Evolutionary conservation across 1,284 basidiomycete genomes (phyloP), one percentile per base, ranked within the genome.

Genomic region (Cystobasidium slooffiae): DNA sequence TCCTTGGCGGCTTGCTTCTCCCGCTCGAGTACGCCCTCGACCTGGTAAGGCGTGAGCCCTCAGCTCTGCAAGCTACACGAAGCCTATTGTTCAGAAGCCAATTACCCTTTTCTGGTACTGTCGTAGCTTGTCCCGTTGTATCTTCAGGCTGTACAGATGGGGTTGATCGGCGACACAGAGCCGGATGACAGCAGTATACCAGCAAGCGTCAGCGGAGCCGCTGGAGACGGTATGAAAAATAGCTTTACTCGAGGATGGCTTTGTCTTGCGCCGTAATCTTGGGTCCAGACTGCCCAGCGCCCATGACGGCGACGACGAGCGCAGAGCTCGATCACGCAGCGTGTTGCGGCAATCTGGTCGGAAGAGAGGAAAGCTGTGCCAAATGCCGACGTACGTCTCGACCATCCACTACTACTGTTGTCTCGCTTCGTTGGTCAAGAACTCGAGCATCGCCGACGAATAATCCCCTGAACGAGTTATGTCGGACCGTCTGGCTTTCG

Each of bases 181-280:
- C 86, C 79, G 52, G 41, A 12, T n/a, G 20, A 53, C 20, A 31
- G 61, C 62, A 59, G 20, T 31, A 22, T 14, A n/a, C 47, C 3
- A 9, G 8, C 9, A 24, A 22, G 9, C 7, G n/a, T 39, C 46
- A 44, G 12, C 14, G 9, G 12, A 22, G n/a, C 64, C 6, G 46
- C 47, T 53, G 20, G 24, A 14, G 18, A n/a, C 47, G 12, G n/a
- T 8, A 22, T 31, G 24, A 24, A 22, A 22, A 14, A 14, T 9
- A 39, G 14, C 80, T 90, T 81, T 79, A 97, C 95, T 97, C 94
- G 73, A 98, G 87, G 68, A 98, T 91, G 51, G 95, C 95, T 75
- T 90, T 87, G 83, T 99, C 96, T 81, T 97, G 95, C 51, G 89
- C 85, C 8, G 96, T 98, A 78, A 99, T 90, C 85, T 92, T 96